Base-by-base conservation (phyloP, 2,329 filamentous ascomycete genomes). In the Arthrinium phaeospermum region DNA sequence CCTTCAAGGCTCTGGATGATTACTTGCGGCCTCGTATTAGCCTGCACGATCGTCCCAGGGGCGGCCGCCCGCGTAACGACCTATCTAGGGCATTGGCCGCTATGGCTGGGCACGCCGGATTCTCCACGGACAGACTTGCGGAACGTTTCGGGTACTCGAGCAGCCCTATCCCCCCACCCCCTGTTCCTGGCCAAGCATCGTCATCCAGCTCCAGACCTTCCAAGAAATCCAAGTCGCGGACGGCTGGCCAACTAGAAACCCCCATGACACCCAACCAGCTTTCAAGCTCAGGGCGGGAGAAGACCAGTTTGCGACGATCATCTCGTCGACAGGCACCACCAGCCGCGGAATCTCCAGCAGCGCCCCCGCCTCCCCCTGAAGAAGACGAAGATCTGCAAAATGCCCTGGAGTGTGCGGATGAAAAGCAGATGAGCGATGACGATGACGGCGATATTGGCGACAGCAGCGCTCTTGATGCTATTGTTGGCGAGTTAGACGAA, bases 1-100 rank as follows among this genome's bases (percentile, higher is more conserved):
- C 95, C 0, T 98, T 99, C 86, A 98, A 98, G 81, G 94, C 96
- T 0, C 85, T 99, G 34, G 96, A 98, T 79, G 96, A 99, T 80
- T 99, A 98, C 81, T 87, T 99, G 61, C 92, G 96, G 49, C 96
- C 96, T 10, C 90, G 96, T 73, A 97, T 99, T 73, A 94, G 88
- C 77, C 81, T 96, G 19, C 91, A 93, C 3, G 95, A 98, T 75
- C 90, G 94, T 27, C 90, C 93, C 16, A 88, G 91, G 61, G 86
- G 85, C 13, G 86, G 88, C 44, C 88, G 92, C 84, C 80, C 92
- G 85, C 80, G 83, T 16, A 88, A 90, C 70, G 90, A 91, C 0
- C 84, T 95, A 41, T 89, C 91, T 2, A 86, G 91, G 83, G 89
- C 92, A 73, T 84, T 97, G 78, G 91, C 95, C 76, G 90, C 94